A percentile compares a stretch with the other conserved stretches of the same genome.
These are phyloP conservation scores for Lipomyces sp. DNA, from an alignment of 805 yeast genomes.

Conservation along the genomic window DNA sequence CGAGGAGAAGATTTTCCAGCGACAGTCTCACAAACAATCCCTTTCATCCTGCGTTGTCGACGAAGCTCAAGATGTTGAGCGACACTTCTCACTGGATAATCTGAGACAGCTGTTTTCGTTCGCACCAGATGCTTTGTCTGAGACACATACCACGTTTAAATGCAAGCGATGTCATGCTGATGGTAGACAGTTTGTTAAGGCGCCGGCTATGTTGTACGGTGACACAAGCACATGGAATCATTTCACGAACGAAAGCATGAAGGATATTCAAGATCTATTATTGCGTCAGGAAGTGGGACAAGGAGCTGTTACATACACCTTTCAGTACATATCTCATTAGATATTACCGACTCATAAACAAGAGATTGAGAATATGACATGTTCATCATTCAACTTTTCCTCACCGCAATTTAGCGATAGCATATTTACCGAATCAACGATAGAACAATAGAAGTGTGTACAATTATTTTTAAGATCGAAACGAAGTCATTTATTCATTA, in stretches of 20 bases:
- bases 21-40: constrained; percentile 93
- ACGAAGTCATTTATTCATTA: constrained; percentile 4
- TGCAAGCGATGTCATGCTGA: constrained; percentile 74
- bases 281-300: constrained; percentile 72
- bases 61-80: constrained; percentile 91
- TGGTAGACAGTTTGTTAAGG: constrained; percentile 64
- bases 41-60: constrained; percentile 96
- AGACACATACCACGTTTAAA: constrained; percentile 89
- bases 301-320: constrained; percentile 79
- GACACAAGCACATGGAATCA: constrained; percentile 99
- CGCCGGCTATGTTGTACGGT: constrained; percentile 92
- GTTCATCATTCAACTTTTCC: background rate
- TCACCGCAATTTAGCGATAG: background rate
- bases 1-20: constrained; percentile 93
- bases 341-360: background rate
- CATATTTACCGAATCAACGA: background rate
- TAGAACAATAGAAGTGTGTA: background rate
- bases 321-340: constrained; percentile 88
- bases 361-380: background rate
- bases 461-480: background rate
- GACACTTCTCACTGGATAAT: constrained; percentile 83
- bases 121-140: constrained; percentile 70
- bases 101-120: constrained; percentile 75
- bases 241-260: constrained; percentile 64
- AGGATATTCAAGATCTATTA: constrained; percentile 73